A percentile compares a stretch with the other conserved stretches of the same genome.
These are phyloP conservation scores for Phytopythium montanum DNA, from an alignment of 352 stramenopile genomes.

Conservation along the genomic window DNA sequence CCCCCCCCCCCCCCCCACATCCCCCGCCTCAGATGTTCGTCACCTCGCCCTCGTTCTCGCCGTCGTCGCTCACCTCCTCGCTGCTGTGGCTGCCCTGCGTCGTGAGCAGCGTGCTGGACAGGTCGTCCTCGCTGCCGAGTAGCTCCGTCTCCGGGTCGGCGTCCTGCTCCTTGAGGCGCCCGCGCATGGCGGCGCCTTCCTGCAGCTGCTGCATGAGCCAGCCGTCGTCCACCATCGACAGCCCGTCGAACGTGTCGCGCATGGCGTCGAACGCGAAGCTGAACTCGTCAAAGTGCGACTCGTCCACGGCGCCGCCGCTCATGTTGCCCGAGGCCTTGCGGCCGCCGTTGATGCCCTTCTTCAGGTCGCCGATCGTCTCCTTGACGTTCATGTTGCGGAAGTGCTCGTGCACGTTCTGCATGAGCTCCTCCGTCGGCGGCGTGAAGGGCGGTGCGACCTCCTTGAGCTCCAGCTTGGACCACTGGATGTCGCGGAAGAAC, in stretches of 20 bases:
- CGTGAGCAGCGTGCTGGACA: conserved; percentile 33
- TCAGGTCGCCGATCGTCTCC: conserved; percentile 67
- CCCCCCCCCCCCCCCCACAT: background rate
- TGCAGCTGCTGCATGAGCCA: conserved; percentile 80
- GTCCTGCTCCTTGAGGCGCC: conserved; percentile 62
- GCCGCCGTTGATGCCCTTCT: conserved; percentile 55
- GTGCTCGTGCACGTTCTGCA: conserved; percentile 87
- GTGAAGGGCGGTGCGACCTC: conserved; percentile 81
- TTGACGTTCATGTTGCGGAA: conserved; percentile 89
- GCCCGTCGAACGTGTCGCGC: conserved; percentile 67
- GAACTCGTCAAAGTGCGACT: conserved; percentile 87
- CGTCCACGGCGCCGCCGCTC: conserved; percentile 41
- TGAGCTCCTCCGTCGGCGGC: conserved; percentile 70
- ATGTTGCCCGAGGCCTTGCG: conserved; percentile 49
- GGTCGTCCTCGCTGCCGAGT: conserved; percentile 54
- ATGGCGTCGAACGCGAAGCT: conserved; percentile 84
- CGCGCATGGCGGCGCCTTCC: conserved; percentile 72
- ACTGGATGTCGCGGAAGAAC: conserved; percentile 76
- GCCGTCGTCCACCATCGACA: conserved; percentile 81
- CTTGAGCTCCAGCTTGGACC: conserved; percentile 70
- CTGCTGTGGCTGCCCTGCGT: conserved; percentile 59
- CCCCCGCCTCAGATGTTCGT: conserved; percentile 26
- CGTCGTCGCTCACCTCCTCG: conserved; percentile 51
- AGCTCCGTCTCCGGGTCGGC: conserved; percentile 44
- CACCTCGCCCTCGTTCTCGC: conserved; percentile 29